Conservation (phyloP, 345 rosid genomes). For the Salix brachista region DNA sequence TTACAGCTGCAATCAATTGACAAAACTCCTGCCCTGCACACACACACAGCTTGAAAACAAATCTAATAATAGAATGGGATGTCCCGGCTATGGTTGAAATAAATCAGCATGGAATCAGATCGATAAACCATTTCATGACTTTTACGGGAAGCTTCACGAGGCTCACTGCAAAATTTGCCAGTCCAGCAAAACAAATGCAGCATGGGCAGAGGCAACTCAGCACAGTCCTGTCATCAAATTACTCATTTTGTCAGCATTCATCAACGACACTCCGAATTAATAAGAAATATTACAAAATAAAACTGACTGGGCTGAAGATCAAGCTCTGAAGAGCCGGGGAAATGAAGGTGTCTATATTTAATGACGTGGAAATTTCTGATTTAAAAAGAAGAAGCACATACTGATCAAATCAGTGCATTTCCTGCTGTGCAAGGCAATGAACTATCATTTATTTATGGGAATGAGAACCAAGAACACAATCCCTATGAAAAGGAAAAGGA, state of each 20-base stretch:
- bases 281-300: background rate
- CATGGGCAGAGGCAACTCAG: conserved; percentile 88
- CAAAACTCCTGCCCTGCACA: background rate
- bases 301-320: background rate
- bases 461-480: background rate
- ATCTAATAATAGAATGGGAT: background rate
- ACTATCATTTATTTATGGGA: too few species aligned
- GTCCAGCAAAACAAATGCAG: conserved; percentile 59
- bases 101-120: conserved; percentile 65
- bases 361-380: background rate
- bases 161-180: conserved; percentile 60
- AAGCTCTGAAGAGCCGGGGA: background rate
- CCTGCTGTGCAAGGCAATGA: too few species aligned
- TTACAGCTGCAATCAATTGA: background rate
- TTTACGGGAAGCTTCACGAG: conserved; percentile 68
- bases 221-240: conserved; percentile 41
- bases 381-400: too few species aligned
- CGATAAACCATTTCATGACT: conserved; percentile 56
- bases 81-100: background rate
- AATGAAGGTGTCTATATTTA: background rate
- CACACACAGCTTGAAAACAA: background rate
- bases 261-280: background rate
- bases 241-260: background rate
- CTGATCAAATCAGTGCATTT: too few species aligned
- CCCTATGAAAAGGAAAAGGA: background rate